Percentiles rank a stretch among this genome's conserved stretches.
Conservation (phyloP, 805 yeast species). For the Ogataea henricii region DNA sequence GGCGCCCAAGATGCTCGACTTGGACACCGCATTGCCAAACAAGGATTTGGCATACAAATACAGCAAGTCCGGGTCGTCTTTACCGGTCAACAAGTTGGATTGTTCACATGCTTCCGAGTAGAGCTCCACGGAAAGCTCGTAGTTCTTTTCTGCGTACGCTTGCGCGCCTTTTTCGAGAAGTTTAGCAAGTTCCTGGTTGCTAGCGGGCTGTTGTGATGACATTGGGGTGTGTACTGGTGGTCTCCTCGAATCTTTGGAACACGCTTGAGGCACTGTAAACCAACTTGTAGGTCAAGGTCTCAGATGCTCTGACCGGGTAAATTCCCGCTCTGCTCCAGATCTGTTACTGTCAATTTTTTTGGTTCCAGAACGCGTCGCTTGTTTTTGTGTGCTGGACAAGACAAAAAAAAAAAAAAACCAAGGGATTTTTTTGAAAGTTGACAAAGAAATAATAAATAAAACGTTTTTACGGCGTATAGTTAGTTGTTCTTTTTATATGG, state of each 20-base stretch:
- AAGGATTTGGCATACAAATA: slow-evolving; percentile 78
- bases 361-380: slow-evolving; percentile 6
- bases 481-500: slow-evolving; percentile 4
- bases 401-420: slow-evolving; percentile 1
- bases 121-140: slow-evolving; percentile 64
- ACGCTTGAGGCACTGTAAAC: not conserved
- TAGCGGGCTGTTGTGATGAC: slow-evolving; percentile 18
- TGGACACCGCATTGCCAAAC: slow-evolving; percentile 73
- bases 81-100: slow-evolving; percentile 50
- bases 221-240: not conserved
- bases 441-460: slow-evolving; percentile 6
- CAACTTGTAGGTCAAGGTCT: not conserved
- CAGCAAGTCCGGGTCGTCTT: slow-evolving; percentile 73
- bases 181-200: slow-evolving; percentile 45
- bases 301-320: slow-evolving; percentile 10
- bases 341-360: not conserved
- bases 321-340: slow-evolving; percentile 3
- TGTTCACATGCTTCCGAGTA: slow-evolving; percentile 75
- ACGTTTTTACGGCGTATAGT: slow-evolving; percentile 3
- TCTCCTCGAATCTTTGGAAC: not conserved
- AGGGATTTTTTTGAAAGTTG: not conserved
- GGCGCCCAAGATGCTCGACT: slow-evolving; percentile 76
- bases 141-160: slow-evolving; percentile 63
- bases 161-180: slow-evolving; percentile 64
- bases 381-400: slow-evolving; percentile 6